Percentiles rank a stretch among this genome's conserved stretches.
phyloP scores from a whole-genome alignment of 805 yeast genomes.

The Cyberlindnera mississippiensis region DNA sequence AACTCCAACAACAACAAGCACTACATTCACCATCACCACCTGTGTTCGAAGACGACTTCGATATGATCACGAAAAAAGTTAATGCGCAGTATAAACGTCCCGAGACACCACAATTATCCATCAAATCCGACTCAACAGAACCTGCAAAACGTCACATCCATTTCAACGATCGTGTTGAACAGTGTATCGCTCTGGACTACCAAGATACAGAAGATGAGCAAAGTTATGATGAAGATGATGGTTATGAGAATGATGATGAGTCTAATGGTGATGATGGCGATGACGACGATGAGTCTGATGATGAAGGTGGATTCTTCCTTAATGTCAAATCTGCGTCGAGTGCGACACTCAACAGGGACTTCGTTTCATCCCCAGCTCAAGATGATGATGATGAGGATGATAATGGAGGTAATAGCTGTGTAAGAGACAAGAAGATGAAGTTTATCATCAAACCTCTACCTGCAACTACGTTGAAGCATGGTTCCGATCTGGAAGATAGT shows the following conservation, averaged over 20 bases:
- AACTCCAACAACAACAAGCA: constrained; percentile 2
- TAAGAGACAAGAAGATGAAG: constrained; percentile 25
- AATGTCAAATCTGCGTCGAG: constrained; percentile 45
- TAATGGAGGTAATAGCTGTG: constrained; percentile 3
- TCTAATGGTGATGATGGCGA: constrained; percentile 27
- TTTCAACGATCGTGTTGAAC: constrained; percentile 91
- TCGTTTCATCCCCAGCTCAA: constrained; percentile 5
- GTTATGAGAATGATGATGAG: constrained; percentile 16
- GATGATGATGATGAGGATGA: constrained; percentile 12
- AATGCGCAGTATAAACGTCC: constrained; percentile 24
- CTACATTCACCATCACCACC: constrained; percentile 24
- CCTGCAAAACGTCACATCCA: constrained; percentile 63
- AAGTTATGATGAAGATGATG: constrained; percentile 30
- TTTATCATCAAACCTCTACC: constrained; percentile 74
- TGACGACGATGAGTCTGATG: constrained; percentile 44
- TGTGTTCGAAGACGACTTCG: constrained; percentile 26
- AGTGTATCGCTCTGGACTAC: constrained; percentile 68
- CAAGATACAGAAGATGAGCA: constrained; percentile 23
- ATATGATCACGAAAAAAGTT: constrained; percentile 23
- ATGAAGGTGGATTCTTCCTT: constrained; percentile 66
- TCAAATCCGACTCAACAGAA: constrained; percentile 1
- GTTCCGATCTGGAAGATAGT: constrained; percentile 51
- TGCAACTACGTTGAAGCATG: constrained; percentile 78
- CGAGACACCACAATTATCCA: not conserved
- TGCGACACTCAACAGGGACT: constrained; percentile 24